Evolutionary conservation across 495 filamentous ascomycete genomes (phyloP), one percentile per base, ranked within the genome.

Genomic region (Hypoxylon perforatum): DNA sequence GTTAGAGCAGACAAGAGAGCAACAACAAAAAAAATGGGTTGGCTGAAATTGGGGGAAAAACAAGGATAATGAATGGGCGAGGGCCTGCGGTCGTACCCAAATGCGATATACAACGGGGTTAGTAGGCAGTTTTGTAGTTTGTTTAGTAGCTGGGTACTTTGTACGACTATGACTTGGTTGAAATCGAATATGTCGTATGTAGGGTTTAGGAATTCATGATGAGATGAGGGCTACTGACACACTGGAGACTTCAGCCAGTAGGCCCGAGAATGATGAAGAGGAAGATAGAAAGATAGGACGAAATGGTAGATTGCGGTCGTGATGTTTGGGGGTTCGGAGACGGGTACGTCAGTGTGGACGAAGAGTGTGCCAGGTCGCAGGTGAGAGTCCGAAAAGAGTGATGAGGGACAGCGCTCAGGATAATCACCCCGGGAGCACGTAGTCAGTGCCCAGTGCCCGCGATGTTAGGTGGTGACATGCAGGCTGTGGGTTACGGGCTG

Each of bases 171-270:
- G 30, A 10, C 30, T 33, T 5, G 30, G 11, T 33, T n/a, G n/a
- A 10, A 28, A 3, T 28, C 1, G 30, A 9, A 33, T 9, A 33
- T 33, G 30, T 10, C 30, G 30, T 33, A 33, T 4, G 30, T 48
- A 60, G 65, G 50, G 52, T 69, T 61, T 69, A 69, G 61, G 60
- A 55, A 69, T 69, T 69, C 61, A 69, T 64, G 55, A 60, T 69
- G 60, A 45, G 14, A 39, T 44, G n/a, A 25, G 33, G 9, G 19
- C n/a, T 53, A 30, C 36, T 4, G 45, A 21, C 23, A 19, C 41
- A 45, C 38, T 23, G 33, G 36, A 35, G 42, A 25, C 12, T 48
- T 47, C 58, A 46, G 51, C 38, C 30, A 21, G 10, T 44, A 49
- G 30, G 18, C 14, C 7, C 39, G 42, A 50, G 25, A n/a, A n/a